Evolutionary conservation across 805 yeast genomes (phyloP).

Genomic region (Myxozyma nipponensis): DNA sequence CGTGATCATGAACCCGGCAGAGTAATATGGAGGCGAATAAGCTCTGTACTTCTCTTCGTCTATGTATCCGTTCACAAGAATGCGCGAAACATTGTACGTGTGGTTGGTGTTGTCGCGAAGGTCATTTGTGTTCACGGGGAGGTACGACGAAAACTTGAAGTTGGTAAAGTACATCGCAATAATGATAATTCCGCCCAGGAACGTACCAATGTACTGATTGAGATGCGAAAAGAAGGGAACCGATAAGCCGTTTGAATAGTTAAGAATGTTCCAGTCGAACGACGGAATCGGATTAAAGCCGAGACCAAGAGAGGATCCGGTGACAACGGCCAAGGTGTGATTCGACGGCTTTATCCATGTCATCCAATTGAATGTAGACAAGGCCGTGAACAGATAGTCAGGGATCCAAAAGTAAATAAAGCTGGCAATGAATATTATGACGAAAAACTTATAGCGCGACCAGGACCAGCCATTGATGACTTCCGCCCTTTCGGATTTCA

Average conservation of each 20-base stretch:
- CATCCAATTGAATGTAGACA: constrained; percentile 56
- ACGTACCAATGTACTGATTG: constrained; percentile 43
- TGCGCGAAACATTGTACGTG: constrained; percentile 48
- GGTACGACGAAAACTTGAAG: constrained; percentile 51
- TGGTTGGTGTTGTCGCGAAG: constrained; percentile 50
- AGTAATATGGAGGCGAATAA: constrained; percentile 62
- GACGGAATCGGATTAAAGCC: constrained; percentile 59
- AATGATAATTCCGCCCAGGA: constrained; percentile 49
- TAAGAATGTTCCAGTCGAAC: constrained; percentile 65
- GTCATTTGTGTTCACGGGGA: constrained; percentile 51
- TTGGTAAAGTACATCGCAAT: constrained; percentile 53
- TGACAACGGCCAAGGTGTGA: constrained; percentile 58
- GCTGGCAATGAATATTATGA: constrained; percentile 40
- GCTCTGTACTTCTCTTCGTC: constrained; percentile 47
- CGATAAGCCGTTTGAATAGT: constrained; percentile 32
- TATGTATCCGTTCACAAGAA: constrained; percentile 47
- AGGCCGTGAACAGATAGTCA: constrained; percentile 53
- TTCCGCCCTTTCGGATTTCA: constrained; percentile 35
- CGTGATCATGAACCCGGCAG: constrained; percentile 52
- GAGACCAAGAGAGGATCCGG: constrained; percentile 59
- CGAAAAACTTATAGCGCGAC: constrained; percentile 50
- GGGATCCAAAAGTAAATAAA: constrained; percentile 60
- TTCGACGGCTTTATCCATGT: constrained; percentile 63
- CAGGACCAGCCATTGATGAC: constrained; percentile 63
- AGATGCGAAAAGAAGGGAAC: constrained; percentile 35